Base-by-base conservation (phyloP, 805 yeast genomes). In the Hanseniaspora nectarophila region DNA sequence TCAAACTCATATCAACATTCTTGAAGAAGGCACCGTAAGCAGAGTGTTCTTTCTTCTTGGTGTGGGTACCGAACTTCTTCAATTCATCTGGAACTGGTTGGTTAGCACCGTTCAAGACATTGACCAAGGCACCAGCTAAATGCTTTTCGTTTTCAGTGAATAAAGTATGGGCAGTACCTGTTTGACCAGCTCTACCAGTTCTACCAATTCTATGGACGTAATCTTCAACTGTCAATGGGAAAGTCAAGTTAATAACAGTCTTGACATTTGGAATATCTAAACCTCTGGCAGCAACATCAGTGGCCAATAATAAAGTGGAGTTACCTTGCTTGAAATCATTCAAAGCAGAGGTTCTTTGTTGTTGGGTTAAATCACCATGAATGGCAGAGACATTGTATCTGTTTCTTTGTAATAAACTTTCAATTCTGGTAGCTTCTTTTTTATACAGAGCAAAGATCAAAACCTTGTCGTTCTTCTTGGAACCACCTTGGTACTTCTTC, bases 1-100 rank as follows among this genome's bases (percentile, higher is more conserved):
- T 89, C 65, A 82, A 80, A 57, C 78, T 71, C 75, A 85, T 75
- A 61, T 88, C 97, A 45, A 90, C 92, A 63, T 89, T 87, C 65
- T 90, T 92, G 74, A 72, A 92, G 73, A 92, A 92, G 0, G 97
- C 97, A 58, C 99, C 99, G 61, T 92, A 92, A n/a, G 90, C 96
- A 57, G 90, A 80, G 64, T 92, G 98, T 58, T 87, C 89, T 73
- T 92, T 92, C 82, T 89, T 90, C 70, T 92, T 92, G 10, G 97
- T 92, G 69, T 92, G 97, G 6, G 96, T 88, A 45, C 99, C 99
- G 61, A 90, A 92, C 67, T 89, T 90, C 65, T 86, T 75, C 63
- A 92, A 73, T 54, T 88, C 97, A 50, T 85, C 96, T 8, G 99
- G 99, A 55, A 92, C 97, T 1, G 82, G 81, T 71, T 92, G 98